Evolutionary conservation across 1,284 basidiomycete species (phyloP).

Genomic region (Ceratobasidium sp.): DNA sequence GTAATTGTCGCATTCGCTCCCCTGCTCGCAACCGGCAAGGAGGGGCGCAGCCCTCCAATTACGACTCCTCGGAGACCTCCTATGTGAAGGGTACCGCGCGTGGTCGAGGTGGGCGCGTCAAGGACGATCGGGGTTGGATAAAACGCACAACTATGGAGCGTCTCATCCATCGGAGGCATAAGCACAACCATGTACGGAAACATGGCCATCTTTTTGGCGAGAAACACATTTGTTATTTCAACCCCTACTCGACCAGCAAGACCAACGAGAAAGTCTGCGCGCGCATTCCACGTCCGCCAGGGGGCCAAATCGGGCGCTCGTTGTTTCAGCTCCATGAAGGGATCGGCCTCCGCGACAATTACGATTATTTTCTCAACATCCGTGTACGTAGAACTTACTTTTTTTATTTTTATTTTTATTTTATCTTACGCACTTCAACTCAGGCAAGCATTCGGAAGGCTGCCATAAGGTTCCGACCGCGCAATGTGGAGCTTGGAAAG

Average conservation of each 20-base stretch:
- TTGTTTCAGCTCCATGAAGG: neutral
- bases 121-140: too few species aligned
- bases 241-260: neutral
- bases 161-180: neutral
- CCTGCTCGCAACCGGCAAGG: too few species aligned
- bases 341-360: neutral
- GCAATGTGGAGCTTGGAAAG: too few species aligned
- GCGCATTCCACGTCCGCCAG: neutral
- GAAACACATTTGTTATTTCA: neutral
- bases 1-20: too few species aligned
- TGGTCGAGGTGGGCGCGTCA: too few species aligned
- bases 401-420: neutral
- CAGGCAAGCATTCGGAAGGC: too few species aligned
- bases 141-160: too few species aligned
- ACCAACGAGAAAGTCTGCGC: neutral
- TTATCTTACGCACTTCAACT: too few species aligned
- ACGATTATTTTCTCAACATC: neutral
- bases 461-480: too few species aligned
- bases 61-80: too few species aligned
- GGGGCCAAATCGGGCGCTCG: neutral
- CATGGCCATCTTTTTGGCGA: constrained; percentile 9
- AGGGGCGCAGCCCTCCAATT: too few species aligned
- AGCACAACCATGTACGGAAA: neutral
- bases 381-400: constrained; percentile 1
- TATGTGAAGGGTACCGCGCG: too few species aligned